These are phyloP conservation scores for Candida gorgasii DNA, from an alignment of 805 yeast genomes.

Conservation along the genomic window DNA sequence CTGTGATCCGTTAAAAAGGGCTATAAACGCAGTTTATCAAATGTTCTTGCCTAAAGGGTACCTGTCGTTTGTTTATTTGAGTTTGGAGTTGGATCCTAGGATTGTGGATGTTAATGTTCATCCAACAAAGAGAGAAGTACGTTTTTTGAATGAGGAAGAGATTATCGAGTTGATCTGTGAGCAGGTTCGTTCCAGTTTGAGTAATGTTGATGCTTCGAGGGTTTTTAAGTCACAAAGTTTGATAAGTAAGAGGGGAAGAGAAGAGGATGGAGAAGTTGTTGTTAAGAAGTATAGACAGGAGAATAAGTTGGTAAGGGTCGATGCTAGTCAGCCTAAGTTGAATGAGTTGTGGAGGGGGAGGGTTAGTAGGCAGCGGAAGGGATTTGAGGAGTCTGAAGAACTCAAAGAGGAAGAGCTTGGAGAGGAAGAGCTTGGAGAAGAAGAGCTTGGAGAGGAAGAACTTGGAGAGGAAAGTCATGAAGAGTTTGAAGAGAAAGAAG, in stretches of 20 bases:
- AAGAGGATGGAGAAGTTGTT: slow-evolving; percentile 8
- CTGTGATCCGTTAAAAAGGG: slow-evolving; percentile 77
- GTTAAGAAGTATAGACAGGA: slow-evolving; percentile 50
- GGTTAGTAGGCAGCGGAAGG: not conserved
- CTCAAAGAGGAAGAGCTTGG: slow-evolving; percentile 17
- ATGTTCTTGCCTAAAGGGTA: slow-evolving; percentile 73
- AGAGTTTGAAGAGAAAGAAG: slow-evolving; percentile 14
- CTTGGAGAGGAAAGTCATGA: slow-evolving; percentile 18
- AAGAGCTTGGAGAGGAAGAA: slow-evolving; percentile 14
- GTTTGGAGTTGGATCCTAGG: slow-evolving; percentile 63
- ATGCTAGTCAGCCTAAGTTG: slow-evolving; percentile 54
- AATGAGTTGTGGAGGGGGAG: slow-evolving; percentile 14
- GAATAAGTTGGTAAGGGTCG: slow-evolving; percentile 70
- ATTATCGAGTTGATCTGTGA: slow-evolving; percentile 54
- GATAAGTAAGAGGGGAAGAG: slow-evolving; percentile 25
- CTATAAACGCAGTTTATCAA: slow-evolving; percentile 61
- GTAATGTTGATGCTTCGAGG: slow-evolving; percentile 64
- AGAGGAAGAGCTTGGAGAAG: slow-evolving; percentile 16
- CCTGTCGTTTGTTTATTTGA: slow-evolving; percentile 74
- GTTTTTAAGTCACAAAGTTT: slow-evolving; percentile 63
- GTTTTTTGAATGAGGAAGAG: slow-evolving; percentile 84
- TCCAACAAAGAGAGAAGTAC: slow-evolving; percentile 91
- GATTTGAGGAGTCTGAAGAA: slow-evolving; percentile 6
- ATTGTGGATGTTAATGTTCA: slow-evolving; percentile 92
- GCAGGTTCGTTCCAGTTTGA: slow-evolving; percentile 51